phyloP scores from a whole-genome alignment of 2,329 filamentous ascomycete species.

The Hymenoscyphus repandus region DNA sequence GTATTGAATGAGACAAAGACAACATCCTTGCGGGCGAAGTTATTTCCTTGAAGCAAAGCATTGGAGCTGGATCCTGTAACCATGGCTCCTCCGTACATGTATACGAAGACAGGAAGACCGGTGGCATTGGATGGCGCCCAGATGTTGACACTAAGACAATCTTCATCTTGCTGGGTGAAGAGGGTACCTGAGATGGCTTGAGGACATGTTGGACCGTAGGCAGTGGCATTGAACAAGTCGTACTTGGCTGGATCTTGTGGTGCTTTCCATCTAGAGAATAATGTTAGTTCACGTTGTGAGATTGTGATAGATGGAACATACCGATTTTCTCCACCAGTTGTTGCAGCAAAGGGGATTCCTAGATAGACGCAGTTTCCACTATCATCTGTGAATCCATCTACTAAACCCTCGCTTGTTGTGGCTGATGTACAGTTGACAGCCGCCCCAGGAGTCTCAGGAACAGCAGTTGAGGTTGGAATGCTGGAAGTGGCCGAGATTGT shows the following conservation, averaged over 20 bases:
- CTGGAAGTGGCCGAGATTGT: no score
- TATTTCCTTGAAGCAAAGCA: slow-evolving; percentile 20
- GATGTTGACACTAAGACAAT: slow-evolving; percentile 40
- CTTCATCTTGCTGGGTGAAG: slow-evolving; percentile 31
- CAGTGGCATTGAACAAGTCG: slow-evolving; percentile 19
- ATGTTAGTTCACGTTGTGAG: not conserved
- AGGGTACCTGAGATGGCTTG: slow-evolving; percentile 23
- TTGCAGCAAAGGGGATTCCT: slow-evolving; percentile 36
- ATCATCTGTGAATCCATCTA: slow-evolving; percentile 35
- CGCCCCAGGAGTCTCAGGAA: no score
- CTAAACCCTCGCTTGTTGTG: slow-evolving; percentile 27
- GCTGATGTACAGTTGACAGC: slow-evolving; percentile 3
- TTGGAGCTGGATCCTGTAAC: slow-evolving; percentile 39
- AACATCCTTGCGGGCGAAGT: slow-evolving; percentile 12
- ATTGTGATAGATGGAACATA: slow-evolving; percentile 5
- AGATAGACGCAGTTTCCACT: slow-evolving; percentile 34
- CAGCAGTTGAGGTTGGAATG: no score
- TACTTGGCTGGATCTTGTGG: slow-evolving; percentile 25
- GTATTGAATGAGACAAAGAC: slow-evolving; percentile 40
- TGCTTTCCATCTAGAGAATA: slow-evolving; percentile 24
- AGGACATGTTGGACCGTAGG: slow-evolving; percentile 23
- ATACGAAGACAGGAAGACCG: slow-evolving; percentile 34
- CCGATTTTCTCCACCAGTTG: slow-evolving; percentile 37
- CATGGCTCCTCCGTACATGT: slow-evolving; percentile 32
- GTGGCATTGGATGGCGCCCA: slow-evolving; percentile 28